These are phyloP conservation scores for Clavispora santaluciae DNA, from an alignment of 805 yeast genomes.

Conservation along the genomic window DNA sequence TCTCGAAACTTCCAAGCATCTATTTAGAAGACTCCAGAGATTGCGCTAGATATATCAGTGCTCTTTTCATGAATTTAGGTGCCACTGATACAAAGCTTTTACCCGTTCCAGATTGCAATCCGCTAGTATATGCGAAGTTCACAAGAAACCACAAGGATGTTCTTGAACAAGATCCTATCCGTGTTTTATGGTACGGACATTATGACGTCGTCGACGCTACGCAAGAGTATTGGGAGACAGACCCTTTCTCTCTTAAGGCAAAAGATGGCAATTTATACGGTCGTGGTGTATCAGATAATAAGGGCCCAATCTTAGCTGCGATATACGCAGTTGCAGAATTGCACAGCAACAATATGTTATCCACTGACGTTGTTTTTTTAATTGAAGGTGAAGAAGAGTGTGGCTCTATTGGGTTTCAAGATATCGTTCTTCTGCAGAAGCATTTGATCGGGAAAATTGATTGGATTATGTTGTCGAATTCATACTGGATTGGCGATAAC, in stretches of 20 bases:
- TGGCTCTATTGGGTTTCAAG: constrained; percentile 82
- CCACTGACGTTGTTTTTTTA: constrained; percentile 72
- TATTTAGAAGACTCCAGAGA: constrained; percentile 76
- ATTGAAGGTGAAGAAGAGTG: constrained; percentile 96
- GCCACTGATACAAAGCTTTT: constrained; percentile 61
- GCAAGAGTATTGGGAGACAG: constrained; percentile 61
- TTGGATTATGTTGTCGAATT: constrained; percentile 85
- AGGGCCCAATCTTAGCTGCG: constrained; percentile 88
- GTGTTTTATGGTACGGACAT: constrained; percentile 89
- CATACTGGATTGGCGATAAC: constrained; percentile 88
- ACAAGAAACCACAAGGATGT: constrained; percentile 24
- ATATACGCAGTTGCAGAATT: constrained; percentile 81
- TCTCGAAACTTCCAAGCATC: constrained; percentile 66
- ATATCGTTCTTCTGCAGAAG: constrained; percentile 51
- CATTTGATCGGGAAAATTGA: constrained; percentile 66
- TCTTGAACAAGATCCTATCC: constrained; percentile 13
- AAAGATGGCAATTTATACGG: constrained; percentile 83
- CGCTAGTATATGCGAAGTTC: constrained; percentile 77
- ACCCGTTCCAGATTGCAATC: constrained; percentile 76
- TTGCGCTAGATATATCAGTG: constrained; percentile 73
- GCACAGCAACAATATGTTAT: constrained; percentile 44
- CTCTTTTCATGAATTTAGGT: constrained; percentile 62
- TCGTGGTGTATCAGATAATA: constrained; percentile 91
- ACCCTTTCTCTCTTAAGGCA: constrained; percentile 74
- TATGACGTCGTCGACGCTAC: constrained; percentile 89